Percentiles rank a stretch among this genome's conserved stretches.
Evolutionary conservation across 768 basidiomycete genomes (phyloP).

Genomic region (Tulasnella sp.): DNA sequence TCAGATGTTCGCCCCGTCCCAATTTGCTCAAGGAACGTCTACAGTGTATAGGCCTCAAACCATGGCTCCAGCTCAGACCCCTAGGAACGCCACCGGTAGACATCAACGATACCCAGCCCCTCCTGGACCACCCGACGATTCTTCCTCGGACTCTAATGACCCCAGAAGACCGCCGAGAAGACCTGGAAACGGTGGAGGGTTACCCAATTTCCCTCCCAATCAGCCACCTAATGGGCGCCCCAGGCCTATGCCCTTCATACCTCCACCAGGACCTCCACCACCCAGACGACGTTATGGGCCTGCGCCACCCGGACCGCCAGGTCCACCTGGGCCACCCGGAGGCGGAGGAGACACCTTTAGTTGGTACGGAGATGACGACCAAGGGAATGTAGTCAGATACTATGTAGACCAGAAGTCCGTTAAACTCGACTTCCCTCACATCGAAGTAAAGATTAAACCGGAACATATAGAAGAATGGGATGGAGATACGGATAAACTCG

Average conservation of each 20-base stretch:
- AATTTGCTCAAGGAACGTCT: too few species aligned
- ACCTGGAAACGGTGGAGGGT: not conserved
- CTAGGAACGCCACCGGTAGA: too few species aligned
- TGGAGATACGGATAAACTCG: constrained; percentile 37
- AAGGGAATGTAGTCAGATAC: not conserved
- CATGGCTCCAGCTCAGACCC: too few species aligned
- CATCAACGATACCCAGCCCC: not conserved
- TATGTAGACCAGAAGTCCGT: not conserved
- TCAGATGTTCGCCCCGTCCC: not conserved
- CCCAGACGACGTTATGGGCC: too few species aligned
- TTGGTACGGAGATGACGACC: not conserved
- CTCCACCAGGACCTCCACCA: too few species aligned
- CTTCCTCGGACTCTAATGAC: not conserved
- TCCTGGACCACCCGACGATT: not conserved
- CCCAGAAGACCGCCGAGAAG: not conserved
- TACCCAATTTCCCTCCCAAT: too few species aligned
- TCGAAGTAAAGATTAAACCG: constrained; percentile 39
- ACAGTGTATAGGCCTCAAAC: too few species aligned
- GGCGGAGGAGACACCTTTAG: not conserved
- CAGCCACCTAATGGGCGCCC: too few species aligned
- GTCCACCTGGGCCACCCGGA: not conserved
- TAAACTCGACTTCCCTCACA: constrained; percentile 33
- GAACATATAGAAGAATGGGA: constrained; percentile 41
- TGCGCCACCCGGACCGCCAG: not conserved
- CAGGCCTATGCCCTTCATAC: too few species aligned